phyloP scores from a whole-genome alignment of 805 yeast species.

The Myxozyma udenii region DNA sequence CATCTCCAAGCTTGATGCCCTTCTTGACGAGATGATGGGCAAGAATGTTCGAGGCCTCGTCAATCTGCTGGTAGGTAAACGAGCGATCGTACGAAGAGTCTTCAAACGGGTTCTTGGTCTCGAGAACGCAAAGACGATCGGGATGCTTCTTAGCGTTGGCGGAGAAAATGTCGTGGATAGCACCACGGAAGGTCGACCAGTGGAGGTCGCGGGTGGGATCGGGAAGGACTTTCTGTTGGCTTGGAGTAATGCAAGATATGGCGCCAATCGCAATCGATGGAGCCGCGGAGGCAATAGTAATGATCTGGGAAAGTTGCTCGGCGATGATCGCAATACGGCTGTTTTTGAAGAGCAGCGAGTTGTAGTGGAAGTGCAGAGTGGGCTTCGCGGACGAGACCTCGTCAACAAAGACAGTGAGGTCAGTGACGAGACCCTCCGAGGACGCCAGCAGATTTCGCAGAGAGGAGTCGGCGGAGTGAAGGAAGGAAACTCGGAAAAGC shows the following conservation, averaged over 20 bases:
- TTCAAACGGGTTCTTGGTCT: slow-evolving; percentile 70
- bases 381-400: slow-evolving; percentile 32
- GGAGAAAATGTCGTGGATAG: slow-evolving; percentile 93
- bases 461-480: slow-evolving; percentile 13
- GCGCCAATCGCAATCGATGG: slow-evolving; percentile 52
- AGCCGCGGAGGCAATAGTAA: slow-evolving; percentile 27
- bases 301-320: slow-evolving; percentile 67
- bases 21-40: slow-evolving; percentile 80
- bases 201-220: slow-evolving; percentile 84
- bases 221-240: slow-evolving; percentile 64
- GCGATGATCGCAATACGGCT: slow-evolving; percentile 66
- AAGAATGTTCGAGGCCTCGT: slow-evolving; percentile 87
- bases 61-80: slow-evolving; percentile 82
- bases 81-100: slow-evolving; percentile 53
- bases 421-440: slow-evolving; percentile 43
- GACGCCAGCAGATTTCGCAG: slow-evolving; percentile 21
- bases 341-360: slow-evolving; percentile 66
- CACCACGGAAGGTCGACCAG: slow-evolving; percentile 89
- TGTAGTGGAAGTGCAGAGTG: slow-evolving; percentile 53
- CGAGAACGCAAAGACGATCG: slow-evolving; percentile 85
- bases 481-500: slow-evolving; percentile 47
- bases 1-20: slow-evolving; percentile 87
- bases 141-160: slow-evolving; percentile 82
- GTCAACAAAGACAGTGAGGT: slow-evolving; percentile 54
- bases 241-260: slow-evolving; percentile 63